Conservation (phyloP, 305 asterid genomes). For the Plantago lanceolata region DNA sequence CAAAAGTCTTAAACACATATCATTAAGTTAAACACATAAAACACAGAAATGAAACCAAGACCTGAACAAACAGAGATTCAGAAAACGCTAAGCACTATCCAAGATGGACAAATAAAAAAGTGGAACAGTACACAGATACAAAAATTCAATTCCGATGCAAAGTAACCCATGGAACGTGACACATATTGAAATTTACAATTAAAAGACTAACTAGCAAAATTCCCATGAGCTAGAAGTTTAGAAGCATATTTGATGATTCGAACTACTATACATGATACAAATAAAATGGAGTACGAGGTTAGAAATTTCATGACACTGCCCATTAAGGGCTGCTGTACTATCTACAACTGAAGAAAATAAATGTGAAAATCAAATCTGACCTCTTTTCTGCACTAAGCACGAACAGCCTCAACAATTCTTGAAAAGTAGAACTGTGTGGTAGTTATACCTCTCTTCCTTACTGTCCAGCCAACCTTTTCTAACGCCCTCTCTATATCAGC, state of each 20-base stretch:
- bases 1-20: neutral
- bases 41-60: neutral
- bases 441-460: slow-evolving; percentile 70
- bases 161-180: slow-evolving; percentile 9
- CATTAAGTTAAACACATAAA: neutral
- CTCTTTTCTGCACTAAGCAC: slow-evolving; percentile 47
- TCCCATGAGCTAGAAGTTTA: slow-evolving; percentile 23
- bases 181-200: slow-evolving; percentile 29
- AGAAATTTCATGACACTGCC: neutral
- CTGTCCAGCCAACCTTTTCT: slow-evolving; percentile 83
- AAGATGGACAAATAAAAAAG: slow-evolving; percentile 7
- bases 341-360: slow-evolving; percentile 15
- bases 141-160: slow-evolving; percentile 10
- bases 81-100: slow-evolving; percentile 1
- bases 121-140: slow-evolving; percentile 8
- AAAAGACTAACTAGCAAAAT: slow-evolving; percentile 25
- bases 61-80: slow-evolving; percentile 3
- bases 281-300: slow-evolving; percentile 5
- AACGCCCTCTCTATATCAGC: slow-evolving; percentile 84
- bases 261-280: slow-evolving; percentile 36
- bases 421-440: slow-evolving; percentile 91
- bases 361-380: slow-evolving; percentile 33
- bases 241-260: slow-evolving; percentile 22
- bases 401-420: slow-evolving; percentile 78
- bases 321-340: slow-evolving; percentile 11